A percentile compares a stretch with the other conserved stretches of the same genome.
phyloP scores from a whole-genome alignment of 1,284 basidiomycete genomes.

The Hemileia vastatrix region DNA sequence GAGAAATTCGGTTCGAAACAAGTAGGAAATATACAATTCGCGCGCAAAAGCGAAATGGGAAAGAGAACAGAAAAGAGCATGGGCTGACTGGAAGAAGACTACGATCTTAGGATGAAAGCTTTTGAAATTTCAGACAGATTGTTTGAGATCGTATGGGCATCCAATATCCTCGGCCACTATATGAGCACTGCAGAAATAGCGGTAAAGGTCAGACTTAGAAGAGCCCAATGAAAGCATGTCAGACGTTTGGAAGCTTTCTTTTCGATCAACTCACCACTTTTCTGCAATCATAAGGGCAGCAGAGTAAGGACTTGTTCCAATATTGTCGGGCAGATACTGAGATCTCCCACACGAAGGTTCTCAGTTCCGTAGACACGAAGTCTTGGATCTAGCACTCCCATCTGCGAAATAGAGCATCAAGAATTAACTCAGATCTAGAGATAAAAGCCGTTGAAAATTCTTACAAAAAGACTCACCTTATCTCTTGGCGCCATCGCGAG shows the following conservation, averaged over 20 bases:
- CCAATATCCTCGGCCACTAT: no score
- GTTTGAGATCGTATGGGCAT: no score
- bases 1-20: no score
- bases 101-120: no score
- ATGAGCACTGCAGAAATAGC: no score
- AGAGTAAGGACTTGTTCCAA: background rate
- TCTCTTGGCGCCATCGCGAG: constrained; percentile 47
- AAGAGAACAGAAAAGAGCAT: no score
- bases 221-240: background rate
- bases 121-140: no score
- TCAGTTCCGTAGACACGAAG: constrained; percentile 50
- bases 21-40: no score
- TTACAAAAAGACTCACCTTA: constrained; percentile 26
- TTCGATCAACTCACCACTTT: background rate
- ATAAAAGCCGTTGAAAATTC: background rate
- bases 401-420: background rate
- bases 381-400: constrained; percentile 49
- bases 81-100: no score
- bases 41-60: no score
- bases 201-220: background rate
- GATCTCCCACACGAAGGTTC: constrained; percentile 53
- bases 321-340: constrained; percentile 48
- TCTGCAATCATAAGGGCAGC: background rate
- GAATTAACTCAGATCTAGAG: background rate
- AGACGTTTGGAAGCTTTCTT: background rate